These are phyloP conservation scores for Dendrocalamus latiflorus DNA, from an alignment of 202 grass and related monocot species.

Conservation along the genomic window DNA sequence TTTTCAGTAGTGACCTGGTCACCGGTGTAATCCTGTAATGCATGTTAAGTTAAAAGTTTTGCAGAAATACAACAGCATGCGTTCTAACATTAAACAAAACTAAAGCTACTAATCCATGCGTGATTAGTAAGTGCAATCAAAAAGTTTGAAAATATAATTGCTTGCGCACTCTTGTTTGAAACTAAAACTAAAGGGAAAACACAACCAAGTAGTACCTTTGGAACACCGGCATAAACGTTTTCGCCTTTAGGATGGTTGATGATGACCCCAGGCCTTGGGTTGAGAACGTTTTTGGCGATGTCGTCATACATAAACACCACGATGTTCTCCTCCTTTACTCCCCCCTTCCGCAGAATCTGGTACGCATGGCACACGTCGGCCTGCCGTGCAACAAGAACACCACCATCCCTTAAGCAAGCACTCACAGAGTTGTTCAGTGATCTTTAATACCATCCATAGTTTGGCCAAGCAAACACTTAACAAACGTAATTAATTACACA, in stretches of 20 bases:
- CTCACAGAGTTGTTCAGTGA: not conserved
- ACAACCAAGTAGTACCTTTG: slow-evolving; percentile 51
- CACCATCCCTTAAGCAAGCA: not conserved
- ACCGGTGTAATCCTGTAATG: slow-evolving; percentile 63
- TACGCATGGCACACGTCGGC: slow-evolving; percentile 93
- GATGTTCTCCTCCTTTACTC: slow-evolving; percentile 85
- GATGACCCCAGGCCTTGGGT: too few relatives aligned
- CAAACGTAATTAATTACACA: not conserved
- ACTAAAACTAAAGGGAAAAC: not conserved
- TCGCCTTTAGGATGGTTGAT: slow-evolving; percentile 66
- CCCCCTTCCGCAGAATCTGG: slow-evolving; percentile 65
- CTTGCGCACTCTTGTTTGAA: slow-evolving; percentile 1
- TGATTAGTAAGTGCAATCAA: not conserved
- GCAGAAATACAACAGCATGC: not conserved
- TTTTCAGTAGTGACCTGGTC: slow-evolving; percentile 47
- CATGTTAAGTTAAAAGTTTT: slow-evolving; percentile 11
- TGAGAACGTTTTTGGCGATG: slow-evolving; percentile 56
- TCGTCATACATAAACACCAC: slow-evolving; percentile 92
- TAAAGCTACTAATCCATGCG: not conserved
- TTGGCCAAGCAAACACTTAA: not conserved
- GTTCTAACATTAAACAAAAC: not conserved
- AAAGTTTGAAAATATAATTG: not conserved
- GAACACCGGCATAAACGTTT: slow-evolving; percentile 76
- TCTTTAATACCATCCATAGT: not conserved
- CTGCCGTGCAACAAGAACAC: slow-evolving; percentile 33